phyloP scores from a whole-genome alignment of 192 early-diverging fungal genomes.

The Ambispora gerdemannii region DNA sequence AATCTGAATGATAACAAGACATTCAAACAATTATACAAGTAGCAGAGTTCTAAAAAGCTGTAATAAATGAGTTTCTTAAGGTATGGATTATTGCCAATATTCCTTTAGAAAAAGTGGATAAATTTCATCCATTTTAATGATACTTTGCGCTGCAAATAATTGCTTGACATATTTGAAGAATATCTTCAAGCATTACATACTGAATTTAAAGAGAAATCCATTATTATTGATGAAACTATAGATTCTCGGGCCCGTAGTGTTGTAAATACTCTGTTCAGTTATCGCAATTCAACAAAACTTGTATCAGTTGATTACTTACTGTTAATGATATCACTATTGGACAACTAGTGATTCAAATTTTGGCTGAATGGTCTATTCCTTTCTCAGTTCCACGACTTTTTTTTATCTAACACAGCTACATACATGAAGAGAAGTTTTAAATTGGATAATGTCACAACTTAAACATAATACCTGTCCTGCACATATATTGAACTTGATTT shows the following conservation, averaged over 20 bases:
- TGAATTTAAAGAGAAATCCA: background rate
- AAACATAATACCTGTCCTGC: background rate
- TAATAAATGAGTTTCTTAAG: no score
- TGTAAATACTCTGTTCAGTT: no score
- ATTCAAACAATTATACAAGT: no score
- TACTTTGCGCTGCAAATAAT: background rate
- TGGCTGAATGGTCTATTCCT: conserved; percentile 8
- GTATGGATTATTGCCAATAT: no score
- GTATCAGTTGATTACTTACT: no score
- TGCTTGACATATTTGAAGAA: background rate
- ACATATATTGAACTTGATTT: background rate
- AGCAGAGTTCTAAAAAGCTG: no score
- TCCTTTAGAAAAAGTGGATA: conserved; percentile 7
- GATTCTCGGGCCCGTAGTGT: conserved; percentile 4
- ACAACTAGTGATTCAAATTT: conserved; percentile 9
- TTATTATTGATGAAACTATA: conserved; percentile 8
- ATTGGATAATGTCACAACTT: background rate
- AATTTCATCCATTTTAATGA: background rate
- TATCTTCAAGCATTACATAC: conserved; percentile 3
- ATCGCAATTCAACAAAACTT: no score
- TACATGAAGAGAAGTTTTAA: conserved; percentile 8
- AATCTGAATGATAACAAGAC: no score
- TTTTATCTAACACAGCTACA: conserved; percentile 1
- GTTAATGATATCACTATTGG: conserved; percentile 5
- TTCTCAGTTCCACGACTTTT: conserved; percentile 1